phyloP scores from a whole-genome alignment of 768 basidiomycete genomes.

The Lentinula guzmanii region DNA sequence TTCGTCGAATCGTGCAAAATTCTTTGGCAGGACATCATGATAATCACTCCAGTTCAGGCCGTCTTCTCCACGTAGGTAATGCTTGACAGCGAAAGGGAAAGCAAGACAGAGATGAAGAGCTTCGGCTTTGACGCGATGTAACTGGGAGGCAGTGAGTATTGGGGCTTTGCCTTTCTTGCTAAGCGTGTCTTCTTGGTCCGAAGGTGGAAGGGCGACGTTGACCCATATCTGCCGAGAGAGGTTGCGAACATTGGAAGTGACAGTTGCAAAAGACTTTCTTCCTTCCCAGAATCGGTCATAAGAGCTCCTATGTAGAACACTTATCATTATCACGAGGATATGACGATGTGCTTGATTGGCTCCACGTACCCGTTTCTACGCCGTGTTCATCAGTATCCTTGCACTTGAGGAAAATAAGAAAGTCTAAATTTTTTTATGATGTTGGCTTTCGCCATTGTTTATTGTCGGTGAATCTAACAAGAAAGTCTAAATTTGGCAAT shows the following conservation, averaged over 20 bases:
- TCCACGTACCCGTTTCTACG: slow-evolving; percentile 57
- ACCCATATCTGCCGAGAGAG: slow-evolving; percentile 78
- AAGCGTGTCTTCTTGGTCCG: slow-evolving; percentile 31
- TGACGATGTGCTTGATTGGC: background rate
- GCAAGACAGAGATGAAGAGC: slow-evolving; percentile 60
- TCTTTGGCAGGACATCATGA: slow-evolving; percentile 55
- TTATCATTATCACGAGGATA: background rate
- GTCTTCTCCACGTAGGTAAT: slow-evolving; percentile 84
- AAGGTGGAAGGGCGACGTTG: slow-evolving; percentile 60
- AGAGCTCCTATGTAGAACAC: slow-evolving; percentile 48
- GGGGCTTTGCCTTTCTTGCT: slow-evolving; percentile 49
- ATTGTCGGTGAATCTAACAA: too few species aligned
- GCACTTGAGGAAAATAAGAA: too few species aligned
- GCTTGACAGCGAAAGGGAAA: slow-evolving; percentile 72
- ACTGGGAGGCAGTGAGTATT: slow-evolving; percentile 40
- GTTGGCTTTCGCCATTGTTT: too few species aligned
- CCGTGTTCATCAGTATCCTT: background rate
- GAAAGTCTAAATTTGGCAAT: too few species aligned
- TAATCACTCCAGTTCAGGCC: slow-evolving; percentile 69
- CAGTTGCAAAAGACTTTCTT: slow-evolving; percentile 70
- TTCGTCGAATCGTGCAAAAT: slow-evolving; percentile 45
- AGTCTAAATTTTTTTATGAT: too few species aligned
- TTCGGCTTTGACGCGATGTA: slow-evolving; percentile 64
- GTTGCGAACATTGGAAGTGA: slow-evolving; percentile 72
- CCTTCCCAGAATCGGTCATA: slow-evolving; percentile 90